Conservation (phyloP, 352 stramenopile species). For the Phytophthora sansomeana region DNA sequence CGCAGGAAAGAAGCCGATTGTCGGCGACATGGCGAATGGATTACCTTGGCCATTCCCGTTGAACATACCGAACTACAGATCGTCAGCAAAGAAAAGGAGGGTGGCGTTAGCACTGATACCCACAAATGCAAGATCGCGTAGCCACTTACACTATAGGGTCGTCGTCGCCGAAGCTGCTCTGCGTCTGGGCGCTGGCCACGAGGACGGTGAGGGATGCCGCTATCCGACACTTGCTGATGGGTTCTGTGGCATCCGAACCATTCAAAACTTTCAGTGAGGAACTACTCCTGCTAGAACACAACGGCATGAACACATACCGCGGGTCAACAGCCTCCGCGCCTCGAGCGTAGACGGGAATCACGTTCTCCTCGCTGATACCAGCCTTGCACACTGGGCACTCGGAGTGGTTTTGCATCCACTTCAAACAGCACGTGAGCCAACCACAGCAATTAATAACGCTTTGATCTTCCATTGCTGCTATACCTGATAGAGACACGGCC, state of each 20-base stretch:
- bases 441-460: neutral
- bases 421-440: conserved; percentile 8
- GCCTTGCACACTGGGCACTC: conserved; percentile 94
- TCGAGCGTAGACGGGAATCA: conserved; percentile 90
- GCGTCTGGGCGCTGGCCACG: conserved; percentile 69
- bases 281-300: neutral
- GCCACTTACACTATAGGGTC: conserved; percentile 51
- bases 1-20: conserved; percentile 86
- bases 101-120: neutral
- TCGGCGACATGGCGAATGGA: conserved; percentile 66
- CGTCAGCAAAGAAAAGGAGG: neutral
- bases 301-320: conserved; percentile 25
- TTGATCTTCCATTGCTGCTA: neutral
- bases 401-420: conserved; percentile 83
- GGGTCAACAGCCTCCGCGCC: conserved; percentile 78
- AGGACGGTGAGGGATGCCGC: conserved; percentile 60
- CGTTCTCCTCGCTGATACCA: conserved; percentile 89
- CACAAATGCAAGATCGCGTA: neutral
- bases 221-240: conserved; percentile 30
- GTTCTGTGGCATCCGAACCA: conserved; percentile 28
- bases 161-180: conserved; percentile 63
- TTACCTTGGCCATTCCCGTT: conserved; percentile 44
- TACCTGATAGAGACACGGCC: conserved; percentile 89
- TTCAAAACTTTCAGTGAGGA: neutral
- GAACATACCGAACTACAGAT: conserved; percentile 46